Evolutionary conservation across 192 early-diverging fungal species (phyloP).

Genomic region (Coemansia sp.): DNA sequence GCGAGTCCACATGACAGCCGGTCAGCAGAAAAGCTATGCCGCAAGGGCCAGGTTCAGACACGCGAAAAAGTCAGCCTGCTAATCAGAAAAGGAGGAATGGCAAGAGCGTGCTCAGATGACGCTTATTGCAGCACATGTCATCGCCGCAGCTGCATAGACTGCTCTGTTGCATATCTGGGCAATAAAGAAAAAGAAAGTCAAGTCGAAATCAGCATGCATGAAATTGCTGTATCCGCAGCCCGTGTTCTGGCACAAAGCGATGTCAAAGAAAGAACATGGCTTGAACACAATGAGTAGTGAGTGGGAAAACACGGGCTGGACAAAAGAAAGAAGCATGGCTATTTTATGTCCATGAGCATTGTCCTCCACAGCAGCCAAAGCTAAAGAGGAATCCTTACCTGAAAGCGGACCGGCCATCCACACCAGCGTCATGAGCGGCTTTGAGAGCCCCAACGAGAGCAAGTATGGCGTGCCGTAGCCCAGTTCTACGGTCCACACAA

Average conservation of each 20-base stretch:
- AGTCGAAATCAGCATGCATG: neutral
- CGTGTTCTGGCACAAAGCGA: neutral
- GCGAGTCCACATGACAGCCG: constrained; percentile 1
- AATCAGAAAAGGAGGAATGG: constrained; percentile 8
- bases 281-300: neutral
- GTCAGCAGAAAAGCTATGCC: neutral
- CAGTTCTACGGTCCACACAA: constrained; percentile 57
- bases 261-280: neutral
- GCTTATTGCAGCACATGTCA: neutral
- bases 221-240: constrained; percentile 2
- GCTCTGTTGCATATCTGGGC: neutral
- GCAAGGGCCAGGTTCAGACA: neutral
- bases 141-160: neutral
- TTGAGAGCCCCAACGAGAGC: constrained; percentile 76
- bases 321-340: constrained; percentile 1
- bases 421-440: constrained; percentile 83
- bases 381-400: constrained; percentile 39
- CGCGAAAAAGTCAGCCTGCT: constrained; percentile 5
- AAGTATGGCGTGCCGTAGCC: constrained; percentile 83
- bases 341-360: neutral
- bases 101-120: neutral
- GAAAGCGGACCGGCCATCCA: constrained; percentile 92
- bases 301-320: neutral
- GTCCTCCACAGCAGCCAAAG: neutral
- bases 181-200: neutral